phyloP scores from a whole-genome alignment of 768 basidiomycete genomes.

The Naganishia vaughanmartiniae region DNA sequence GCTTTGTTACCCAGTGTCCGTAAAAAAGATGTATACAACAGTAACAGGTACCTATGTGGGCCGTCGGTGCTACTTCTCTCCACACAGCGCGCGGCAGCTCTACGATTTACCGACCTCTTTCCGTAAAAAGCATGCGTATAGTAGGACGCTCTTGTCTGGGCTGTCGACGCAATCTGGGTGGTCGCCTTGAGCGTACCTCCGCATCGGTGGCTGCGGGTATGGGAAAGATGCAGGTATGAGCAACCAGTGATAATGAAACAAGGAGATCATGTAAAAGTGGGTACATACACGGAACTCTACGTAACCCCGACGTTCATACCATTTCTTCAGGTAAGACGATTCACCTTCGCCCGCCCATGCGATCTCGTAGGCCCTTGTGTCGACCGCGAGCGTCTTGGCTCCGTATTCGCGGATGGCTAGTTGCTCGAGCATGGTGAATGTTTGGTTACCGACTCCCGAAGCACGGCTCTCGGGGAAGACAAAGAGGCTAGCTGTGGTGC shows the following conservation, averaged over 20 bases:
- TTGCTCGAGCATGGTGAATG: conserved; percentile 36
- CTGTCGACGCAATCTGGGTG: conserved; percentile 15
- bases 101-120: conserved; percentile 5
- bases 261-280: too few species aligned
- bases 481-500: conserved; percentile 38
- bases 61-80: too few species aligned
- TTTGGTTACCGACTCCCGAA: conserved; percentile 28
- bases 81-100: too few species aligned
- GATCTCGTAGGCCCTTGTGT: conserved; percentile 34
- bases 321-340: conserved; percentile 24
- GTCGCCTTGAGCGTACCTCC: conserved; percentile 2
- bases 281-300: conserved; percentile 34
- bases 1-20: too few species aligned
- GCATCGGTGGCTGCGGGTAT: not conserved
- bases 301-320: conserved; percentile 36
- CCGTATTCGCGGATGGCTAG: conserved; percentile 30
- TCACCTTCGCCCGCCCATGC: conserved; percentile 14
- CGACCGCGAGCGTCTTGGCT: conserved; percentile 36
- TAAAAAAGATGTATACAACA: not conserved
- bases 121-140: conserved; percentile 18
- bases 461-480: conserved; percentile 34
- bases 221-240: too few species aligned
- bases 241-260: too few species aligned
- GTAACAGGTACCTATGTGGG: too few species aligned
- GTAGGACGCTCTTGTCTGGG: conserved; percentile 6